Evolutionary conservation across 805 yeast species (phyloP).

Genomic region (Kodamaea jinghongensis): DNA sequence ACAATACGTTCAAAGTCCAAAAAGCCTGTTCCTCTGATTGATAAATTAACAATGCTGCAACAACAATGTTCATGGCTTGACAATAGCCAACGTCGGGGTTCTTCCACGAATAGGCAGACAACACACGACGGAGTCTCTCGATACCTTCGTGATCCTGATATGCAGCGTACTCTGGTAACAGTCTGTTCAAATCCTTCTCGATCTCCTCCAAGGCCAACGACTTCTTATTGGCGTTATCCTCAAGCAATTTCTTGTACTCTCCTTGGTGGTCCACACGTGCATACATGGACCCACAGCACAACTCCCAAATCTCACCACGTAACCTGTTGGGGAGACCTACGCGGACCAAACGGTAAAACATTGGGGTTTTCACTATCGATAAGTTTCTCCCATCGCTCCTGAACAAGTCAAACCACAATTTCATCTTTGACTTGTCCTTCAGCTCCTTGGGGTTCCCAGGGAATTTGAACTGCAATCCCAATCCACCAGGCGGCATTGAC

Average conservation of each 20-base stretch:
- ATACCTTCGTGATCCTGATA: slow-evolving; percentile 88
- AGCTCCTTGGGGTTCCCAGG: slow-evolving; percentile 83
- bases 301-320: slow-evolving; percentile 96
- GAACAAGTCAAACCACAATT: slow-evolving; percentile 92
- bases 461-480: slow-evolving; percentile 79
- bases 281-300: slow-evolving; percentile 82
- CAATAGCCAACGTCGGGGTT: slow-evolving; percentile 97
- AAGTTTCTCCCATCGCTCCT: slow-evolving; percentile 81
- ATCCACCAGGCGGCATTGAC: slow-evolving; percentile 72
- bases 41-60: slow-evolving; percentile 72
- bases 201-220: slow-evolving; percentile 94
- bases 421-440: slow-evolving; percentile 80
- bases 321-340: slow-evolving; percentile 93
- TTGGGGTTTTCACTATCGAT: slow-evolving; percentile 67
- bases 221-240: slow-evolving; percentile 56
- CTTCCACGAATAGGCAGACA: slow-evolving; percentile 94
- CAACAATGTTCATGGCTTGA: slow-evolving; percentile 96
- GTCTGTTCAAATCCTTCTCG: slow-evolving; percentile 91
- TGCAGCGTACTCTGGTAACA: slow-evolving; percentile 94
- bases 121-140: slow-evolving; percentile 74
- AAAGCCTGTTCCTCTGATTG: slow-evolving; percentile 98
- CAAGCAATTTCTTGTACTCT: slow-evolving; percentile 57
- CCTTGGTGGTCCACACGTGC: slow-evolving; percentile 59
- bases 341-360: slow-evolving; percentile 77
- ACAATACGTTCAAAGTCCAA: slow-evolving; percentile 80